Evolutionary conservation across 371 early-diverging fungal genomes (phyloP), one percentile per base, ranked within the genome.

Genomic region (Batrachochytrium dendrobatidis): DNA sequence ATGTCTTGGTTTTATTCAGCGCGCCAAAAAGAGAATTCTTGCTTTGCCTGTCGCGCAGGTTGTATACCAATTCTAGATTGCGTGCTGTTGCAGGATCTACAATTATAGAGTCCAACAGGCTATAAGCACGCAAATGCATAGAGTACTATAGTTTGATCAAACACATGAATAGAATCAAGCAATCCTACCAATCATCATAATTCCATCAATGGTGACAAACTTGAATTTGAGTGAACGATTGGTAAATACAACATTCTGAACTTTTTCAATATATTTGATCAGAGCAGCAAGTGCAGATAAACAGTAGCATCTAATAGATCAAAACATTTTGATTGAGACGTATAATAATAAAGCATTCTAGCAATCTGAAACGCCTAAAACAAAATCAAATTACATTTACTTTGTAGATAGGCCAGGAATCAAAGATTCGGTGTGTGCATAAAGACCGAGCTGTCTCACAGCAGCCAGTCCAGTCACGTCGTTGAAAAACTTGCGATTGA

Each of bases 21-120:
- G 82, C 68, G 1, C 67, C 71, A 58, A 77, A 78, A 0, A 90
- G 72, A 0, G 85, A 79, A 18, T 76, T 64, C 26, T 67, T 70
- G 31, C 71, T 75, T 12, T 68, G 65, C 26, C 65, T 55, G 29
- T 62, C 72, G 10, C 60, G 67, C 1, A 76, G 65, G 35, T 79
- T 86, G 34, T 62, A 31, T 0, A 83, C 76, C 18, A 90, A 77
- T 60, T 90, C 90, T 50, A 90, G 62, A 52, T 84, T 84, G 26
- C 77, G 65, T 70, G 30, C 81, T 64, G 61, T 76, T 31, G 49
- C 63, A 30, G 55, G 56, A 59, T 75, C 75, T 75, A 12, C 12
- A 7, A 24, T 18, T 24, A 28, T n/a, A 34, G 34, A 34, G n/a
- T n/a, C n/a, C n/a, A n/a, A n/a, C n/a, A n/a, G n/a, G n/a, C n/a